Evolutionary conservation across 2,329 filamentous ascomycete genomes (phyloP), one percentile per base, ranked within the genome.

Genomic region (Stachybotrys chlorohalonatus): DNA sequence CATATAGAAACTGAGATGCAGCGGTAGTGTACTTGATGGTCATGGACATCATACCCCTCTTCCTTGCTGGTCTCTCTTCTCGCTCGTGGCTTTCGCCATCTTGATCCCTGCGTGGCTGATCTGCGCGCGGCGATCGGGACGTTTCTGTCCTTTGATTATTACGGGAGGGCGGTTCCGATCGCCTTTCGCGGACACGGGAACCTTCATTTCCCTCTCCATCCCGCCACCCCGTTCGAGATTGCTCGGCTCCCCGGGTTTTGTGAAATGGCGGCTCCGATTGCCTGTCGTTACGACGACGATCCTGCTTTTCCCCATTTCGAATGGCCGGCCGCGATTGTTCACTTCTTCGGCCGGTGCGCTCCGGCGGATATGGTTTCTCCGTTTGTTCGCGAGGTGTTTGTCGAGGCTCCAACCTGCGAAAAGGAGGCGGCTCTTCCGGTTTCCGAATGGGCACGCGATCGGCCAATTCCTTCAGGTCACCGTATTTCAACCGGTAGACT

Each of bases 1-100:
- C 94, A 66, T 95, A 97, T 2, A 99, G 76, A 62, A 96, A 97
- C 58, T 96, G 87, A 0, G 92, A 96, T 6, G 90, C 89, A 0
- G 93, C 87, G 1, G 90, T 95, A 0, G 89, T 90, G 66, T 93
- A 83, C 51, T 71, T 69, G 56, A 73, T 59, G 1, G 64, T 70
- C 63, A 72, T 67, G 9, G 68, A 61, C 66, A 70, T 70, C 66
- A 70, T 66, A 36, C 60, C 64, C 32, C 64, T 66, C 51, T 59
- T 66, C 2, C 17, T 11, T 8, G 46, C 17, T 16, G 62, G 46
- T 59, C 62, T 31, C 62, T 60, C 46, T 32, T 59, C 17, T 9
- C 24, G 17, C 9, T 55, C 51, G n/a, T 17, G 31, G 11, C 49
- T 47, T 5, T 47, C 51, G 7, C 15, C 46, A 8, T 47, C 46